Base-by-base conservation (phyloP, 352 stramenopile genomes). In the Pythium folliculosum region DNA sequence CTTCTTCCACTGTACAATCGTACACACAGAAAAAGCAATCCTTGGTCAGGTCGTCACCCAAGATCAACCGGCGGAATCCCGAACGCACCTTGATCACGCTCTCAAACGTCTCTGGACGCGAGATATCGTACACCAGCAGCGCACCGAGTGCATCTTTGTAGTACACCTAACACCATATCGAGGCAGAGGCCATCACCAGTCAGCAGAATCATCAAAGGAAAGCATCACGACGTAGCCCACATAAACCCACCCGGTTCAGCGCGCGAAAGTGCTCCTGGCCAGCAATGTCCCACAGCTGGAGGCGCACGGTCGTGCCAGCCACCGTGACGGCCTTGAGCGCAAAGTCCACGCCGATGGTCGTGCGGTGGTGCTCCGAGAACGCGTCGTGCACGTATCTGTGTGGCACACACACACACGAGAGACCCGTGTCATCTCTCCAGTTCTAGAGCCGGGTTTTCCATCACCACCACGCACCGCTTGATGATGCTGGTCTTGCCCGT, bases 261-360 rank as follows among this genome's bases (percentile, higher is more conserved):
- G 87, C 84, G n/a, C 92, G 86, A 61, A 98, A 98, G 54, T 97
- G 90, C 62, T 98, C 94, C 74, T 98, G 92, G 9, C 94, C 86
- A 17, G 94, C 94, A 53, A 98, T 98, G 58, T 98, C 94, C 94
- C 94, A 98, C 21, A 98, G 76, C 75, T 98, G 94, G 16, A 98
- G 75, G 21, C 91, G 89, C 48, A 97, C 88, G 38, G 85, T 97
- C 48, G 86, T 97, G 52, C 88, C 89, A 27, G 76, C 84, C 6
- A 97, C 86, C 1, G 86, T 92, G 56, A 97, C 78, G 19, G 92
- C 77, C 75, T 98, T 98, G 22, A 98, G 78, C 30, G 90, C 82
- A 79, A 98, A 98, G 70, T 98, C 93, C 48, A 97, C 90, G 32
- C 92, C 92, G 48, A 98, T 96, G 2, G 92, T 98, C 52, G 91